Conservation (phyloP, 2,329 filamentous ascomycete species). For the Colletotrichum australisinense region DNA sequence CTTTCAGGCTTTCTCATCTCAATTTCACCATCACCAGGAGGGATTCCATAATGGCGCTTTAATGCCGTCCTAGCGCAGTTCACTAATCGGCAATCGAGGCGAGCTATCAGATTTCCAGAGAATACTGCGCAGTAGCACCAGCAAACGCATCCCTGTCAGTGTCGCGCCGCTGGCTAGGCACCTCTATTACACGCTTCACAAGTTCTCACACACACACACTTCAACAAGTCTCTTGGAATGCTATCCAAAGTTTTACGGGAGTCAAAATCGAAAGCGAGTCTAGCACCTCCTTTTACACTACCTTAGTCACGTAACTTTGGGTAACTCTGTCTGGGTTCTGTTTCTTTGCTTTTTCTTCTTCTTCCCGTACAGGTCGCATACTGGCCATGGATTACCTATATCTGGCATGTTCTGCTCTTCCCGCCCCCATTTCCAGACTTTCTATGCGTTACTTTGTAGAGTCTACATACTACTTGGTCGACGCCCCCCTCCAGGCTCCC, state of each 20-base stretch:
- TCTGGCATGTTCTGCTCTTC: slow-evolving; percentile 21
- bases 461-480: not conserved
- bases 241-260: not conserved
- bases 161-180: not conserved
- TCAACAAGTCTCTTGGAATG: too few relatives aligned
- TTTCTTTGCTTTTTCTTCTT: slow-evolving; percentile 12
- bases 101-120: slow-evolving; percentile 30
- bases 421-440: not conserved
- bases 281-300: not conserved
- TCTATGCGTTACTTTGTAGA: too few relatives aligned
- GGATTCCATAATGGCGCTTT: not conserved
- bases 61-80: slow-evolving; percentile 14
- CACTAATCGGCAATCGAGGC: slow-evolving; percentile 26
- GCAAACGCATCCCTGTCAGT: slow-evolving; percentile 5
- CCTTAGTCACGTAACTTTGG: not conserved
- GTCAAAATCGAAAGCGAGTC: not conserved
- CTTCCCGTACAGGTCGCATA: not conserved
- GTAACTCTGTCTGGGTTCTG: not conserved
- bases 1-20: not conserved
- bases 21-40: not conserved
- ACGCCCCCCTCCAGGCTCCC: not conserved
- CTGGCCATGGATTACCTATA: not conserved
- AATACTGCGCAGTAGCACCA: not conserved
- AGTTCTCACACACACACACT: too few relatives aligned
- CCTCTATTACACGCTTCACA: not conserved